These are phyloP conservation scores for Penicillium hordei DNA, from an alignment of 2,329 filamentous ascomycete species.

Conservation along the genomic window DNA sequence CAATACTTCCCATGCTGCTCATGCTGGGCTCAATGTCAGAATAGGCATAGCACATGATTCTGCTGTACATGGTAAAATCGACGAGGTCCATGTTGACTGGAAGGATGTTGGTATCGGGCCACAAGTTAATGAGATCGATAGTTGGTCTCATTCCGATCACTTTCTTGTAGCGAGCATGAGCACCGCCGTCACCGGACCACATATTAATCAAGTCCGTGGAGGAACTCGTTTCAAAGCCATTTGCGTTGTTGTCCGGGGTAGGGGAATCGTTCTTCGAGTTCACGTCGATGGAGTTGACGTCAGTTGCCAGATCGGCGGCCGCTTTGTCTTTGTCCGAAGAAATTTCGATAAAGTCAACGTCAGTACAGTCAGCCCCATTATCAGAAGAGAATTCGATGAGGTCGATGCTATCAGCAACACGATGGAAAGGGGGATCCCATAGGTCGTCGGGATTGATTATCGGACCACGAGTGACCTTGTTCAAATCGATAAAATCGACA, in stretches of 20 bases:
- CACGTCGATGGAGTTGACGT: neutral
- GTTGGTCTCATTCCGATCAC: neutral
- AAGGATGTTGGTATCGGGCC: neutral
- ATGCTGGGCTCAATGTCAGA: neutral
- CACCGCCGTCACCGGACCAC: neutral
- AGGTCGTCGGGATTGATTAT: neutral
- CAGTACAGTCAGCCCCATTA: neutral
- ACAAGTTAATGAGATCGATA: neutral
- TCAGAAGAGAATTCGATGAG: neutral
- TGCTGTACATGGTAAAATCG: neutral
- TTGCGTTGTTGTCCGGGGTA: neutral
- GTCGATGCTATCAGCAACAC: neutral
- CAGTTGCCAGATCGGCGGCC: neutral
- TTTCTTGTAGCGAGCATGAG: neutral
- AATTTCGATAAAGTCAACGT: neutral
- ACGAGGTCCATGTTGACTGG: neutral
- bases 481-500: neutral
- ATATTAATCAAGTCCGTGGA: neutral
- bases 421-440: neutral
- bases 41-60: neutral
- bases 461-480: neutral
- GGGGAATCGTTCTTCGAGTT: neutral
- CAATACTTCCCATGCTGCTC: neutral
- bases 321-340: neutral
- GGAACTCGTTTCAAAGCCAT: neutral